These are phyloP conservation scores for Sarocladium oryzae DNA, from an alignment of 2,329 filamentous ascomycete species.

Conservation along the genomic window DNA sequence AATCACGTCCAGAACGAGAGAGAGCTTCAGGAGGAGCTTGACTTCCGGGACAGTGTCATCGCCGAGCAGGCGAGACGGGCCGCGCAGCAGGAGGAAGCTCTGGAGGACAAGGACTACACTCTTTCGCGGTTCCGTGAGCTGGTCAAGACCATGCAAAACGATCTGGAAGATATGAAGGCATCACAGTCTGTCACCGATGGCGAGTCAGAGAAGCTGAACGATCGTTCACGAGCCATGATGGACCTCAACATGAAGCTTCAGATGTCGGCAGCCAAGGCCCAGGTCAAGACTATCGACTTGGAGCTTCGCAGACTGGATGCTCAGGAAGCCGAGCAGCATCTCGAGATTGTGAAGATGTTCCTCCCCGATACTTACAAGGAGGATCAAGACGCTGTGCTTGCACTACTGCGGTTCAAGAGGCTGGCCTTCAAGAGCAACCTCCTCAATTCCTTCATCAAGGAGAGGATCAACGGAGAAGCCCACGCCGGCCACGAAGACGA, in stretches of 20 bases:
- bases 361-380: slow-evolving; percentile 75
- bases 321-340: slow-evolving; percentile 79
- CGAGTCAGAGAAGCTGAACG: slow-evolving; percentile 84
- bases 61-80: slow-evolving; percentile 71
- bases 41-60: slow-evolving; percentile 78
- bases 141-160: slow-evolving; percentile 75
- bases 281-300: slow-evolving; percentile 89
- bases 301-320: slow-evolving; percentile 83
- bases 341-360: slow-evolving; percentile 84
- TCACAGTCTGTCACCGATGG: slow-evolving; percentile 89
- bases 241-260: slow-evolving; percentile 94
- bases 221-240: slow-evolving; percentile 87
- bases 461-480: slow-evolving; percentile 63
- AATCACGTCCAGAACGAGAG: slow-evolving; percentile 92
- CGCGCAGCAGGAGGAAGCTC: slow-evolving; percentile 67
- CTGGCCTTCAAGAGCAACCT: slow-evolving; percentile 83
- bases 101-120: slow-evolving; percentile 87
- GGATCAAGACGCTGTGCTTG: slow-evolving; percentile 81
- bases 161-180: slow-evolving; percentile 86
- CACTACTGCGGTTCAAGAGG: slow-evolving; percentile 80
- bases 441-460: slow-evolving; percentile 70
- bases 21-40: slow-evolving; percentile 88
- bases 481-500: slow-evolving; percentile 70
- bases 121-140: slow-evolving; percentile 83
- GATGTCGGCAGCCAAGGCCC: slow-evolving; percentile 81